Base-by-base conservation (phyloP, 2,329 filamentous ascomycete genomes). In the Didymella pomorum region DNA sequence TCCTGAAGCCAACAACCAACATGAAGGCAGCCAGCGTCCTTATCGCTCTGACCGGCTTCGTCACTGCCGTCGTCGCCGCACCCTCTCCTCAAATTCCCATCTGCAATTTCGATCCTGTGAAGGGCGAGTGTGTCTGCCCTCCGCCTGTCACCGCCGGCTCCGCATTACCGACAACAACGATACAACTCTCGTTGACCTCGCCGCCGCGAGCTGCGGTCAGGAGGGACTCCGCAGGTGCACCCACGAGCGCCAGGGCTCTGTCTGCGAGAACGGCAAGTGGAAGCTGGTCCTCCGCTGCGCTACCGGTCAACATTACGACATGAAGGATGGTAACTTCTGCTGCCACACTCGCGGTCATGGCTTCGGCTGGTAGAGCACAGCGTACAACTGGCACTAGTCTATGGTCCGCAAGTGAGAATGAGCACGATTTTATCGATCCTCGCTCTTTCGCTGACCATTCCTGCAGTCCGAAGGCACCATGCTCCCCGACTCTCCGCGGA, bases 21-120 rank as follows among this genome's bases (percentile, higher is more conserved):
- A 49, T 69, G 12, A 83, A 61, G 53, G 81, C 79, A 4, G 68
- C 61, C 3, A 79, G 79, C 63, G 82, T 76, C 43, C 6, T 37
- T 11, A 6, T 37, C 39, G 37, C 45, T 9, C n/a, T 48, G 3
- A 25, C 6, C 11, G n/a, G 37, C 39, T 37, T 49, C 18, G n/a
- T 21, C 9, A 20, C 29, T 18, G 33, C 39, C 18, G 10, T 16
- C 10, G 26, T 23, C 21, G n/a, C 45, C 21, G 39, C 26, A n/a
- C 14, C 45, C 2, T 23, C n/a, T 44, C 45, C 45, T 49, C 45
- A 39, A 29, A 10, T 29, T n/a, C 16, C 45, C 3, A 37, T 35
- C n/a, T 49, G 45, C 39, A 43, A 18, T 8, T 44, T 49, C 29
- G 28, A 44, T 21, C n/a, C 37, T 18, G 20, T 11, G 18, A 42